Evolutionary conservation across 768 basidiomycete genomes (phyloP).

Genomic region (Lentinula guzmanii): DNA sequence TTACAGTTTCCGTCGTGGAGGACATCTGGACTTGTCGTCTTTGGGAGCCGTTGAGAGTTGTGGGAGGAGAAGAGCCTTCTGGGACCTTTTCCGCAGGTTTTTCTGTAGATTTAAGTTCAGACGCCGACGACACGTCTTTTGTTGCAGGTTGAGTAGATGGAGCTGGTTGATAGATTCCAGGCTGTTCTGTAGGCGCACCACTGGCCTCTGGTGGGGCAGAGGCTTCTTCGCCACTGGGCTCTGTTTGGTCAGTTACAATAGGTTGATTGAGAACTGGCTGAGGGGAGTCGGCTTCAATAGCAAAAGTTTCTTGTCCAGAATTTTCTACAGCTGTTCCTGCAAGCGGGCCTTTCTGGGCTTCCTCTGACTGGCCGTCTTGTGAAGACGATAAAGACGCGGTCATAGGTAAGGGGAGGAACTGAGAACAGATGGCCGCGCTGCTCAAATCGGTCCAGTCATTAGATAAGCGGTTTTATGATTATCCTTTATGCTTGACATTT

Average conservation of each 20-base stretch:
- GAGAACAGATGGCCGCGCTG: slow-evolving; percentile 4
- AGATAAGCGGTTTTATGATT: background rate
- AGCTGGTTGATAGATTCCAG: background rate
- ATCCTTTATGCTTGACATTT: background rate
- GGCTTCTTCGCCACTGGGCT: background rate
- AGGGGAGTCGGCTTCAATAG: background rate
- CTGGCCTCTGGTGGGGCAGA: background rate
- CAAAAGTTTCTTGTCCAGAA: background rate
- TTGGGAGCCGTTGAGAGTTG: slow-evolving; percentile 7
- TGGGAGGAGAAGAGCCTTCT: slow-evolving; percentile 8
- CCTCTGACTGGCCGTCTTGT: slow-evolving; percentile 5
- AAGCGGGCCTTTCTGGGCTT: background rate
- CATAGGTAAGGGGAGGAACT: slow-evolving; percentile 5
- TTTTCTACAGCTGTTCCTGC: background rate
- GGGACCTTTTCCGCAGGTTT: slow-evolving; percentile 3
- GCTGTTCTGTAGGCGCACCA: background rate
- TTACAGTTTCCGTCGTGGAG: slow-evolving; percentile 5
- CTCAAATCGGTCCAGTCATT: background rate
- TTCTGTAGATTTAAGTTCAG: slow-evolving; percentile 2
- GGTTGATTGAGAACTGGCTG: background rate
- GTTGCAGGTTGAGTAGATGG: background rate
- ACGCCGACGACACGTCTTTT: slow-evolving; percentile 1
- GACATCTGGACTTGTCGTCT: slow-evolving; percentile 8
- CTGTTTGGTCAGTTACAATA: background rate
- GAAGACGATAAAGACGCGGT: slow-evolving; percentile 6